Base-by-base conservation (phyloP, 2,329 filamentous ascomycete genomes). In the Myriosclerotinia curreyana region DNA sequence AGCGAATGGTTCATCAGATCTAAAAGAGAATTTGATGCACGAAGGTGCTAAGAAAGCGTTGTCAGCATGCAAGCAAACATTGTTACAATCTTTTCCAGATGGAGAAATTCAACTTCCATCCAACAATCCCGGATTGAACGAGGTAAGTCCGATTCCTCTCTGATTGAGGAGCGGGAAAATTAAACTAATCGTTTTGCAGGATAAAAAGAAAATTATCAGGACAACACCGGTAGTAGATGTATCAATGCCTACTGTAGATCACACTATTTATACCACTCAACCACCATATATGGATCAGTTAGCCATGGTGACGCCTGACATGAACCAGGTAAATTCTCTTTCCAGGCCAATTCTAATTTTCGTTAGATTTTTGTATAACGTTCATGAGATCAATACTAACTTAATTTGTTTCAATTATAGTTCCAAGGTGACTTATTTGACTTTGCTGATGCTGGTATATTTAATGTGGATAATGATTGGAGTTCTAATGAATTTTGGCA, bases 1-100 rank as follows among this genome's bases (percentile, higher is more conserved):
- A 44, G 62, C 66, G 34, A 44, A 60, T 46, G 40, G 55, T 40
- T 52, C 51, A 25, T 36, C 38, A 3, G 40, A 40, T 28, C 28
- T 59, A 51, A 65, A 56, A 28, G 60, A 66, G 17, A 64, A 62
- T 22, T 55, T 68, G 60, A 68, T 68, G 66, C 48, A 62, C 5
- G 65, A 68, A 54, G 65, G 58, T 52, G 50, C 54, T n/a, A 40
- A 59, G 46, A 59, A 66, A 46, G 65, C 66, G 17, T 51, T 68
- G 20, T 52, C 49, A 49, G 60, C 66, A 49, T 68, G 63, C 61
- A 49, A 56, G 58, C 60, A 59, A 40, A 61, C 63, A 6, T 38
- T 62, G 9, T n/a, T 62, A 20, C 59, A 44, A 22, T 62, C 49
- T 5, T 62, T 42, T 36, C 40, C 48, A 25, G 34, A 54, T n/a